A percentile compares a stretch with the other conserved stretches of the same genome.
Conservation (phyloP, 805 yeast genomes). For the Kuraishia hungarica region DNA sequence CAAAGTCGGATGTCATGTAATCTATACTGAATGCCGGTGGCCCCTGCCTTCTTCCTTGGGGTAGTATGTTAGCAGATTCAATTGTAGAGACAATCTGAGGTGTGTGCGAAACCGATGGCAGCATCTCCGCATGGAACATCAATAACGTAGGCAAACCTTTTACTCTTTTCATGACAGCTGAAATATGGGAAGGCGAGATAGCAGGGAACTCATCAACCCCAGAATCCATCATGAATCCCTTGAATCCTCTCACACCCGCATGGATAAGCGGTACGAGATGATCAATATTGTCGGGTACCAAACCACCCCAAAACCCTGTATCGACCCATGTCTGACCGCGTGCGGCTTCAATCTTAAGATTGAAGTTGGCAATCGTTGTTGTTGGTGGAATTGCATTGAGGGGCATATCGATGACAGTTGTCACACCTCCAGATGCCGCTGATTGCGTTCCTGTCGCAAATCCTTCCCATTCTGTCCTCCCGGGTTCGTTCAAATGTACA, state of each 20-base stretch:
- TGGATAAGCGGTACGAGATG: slow-evolving; percentile 68
- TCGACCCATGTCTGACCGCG: slow-evolving; percentile 83
- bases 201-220: slow-evolving; percentile 97
- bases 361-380: slow-evolving; percentile 70
- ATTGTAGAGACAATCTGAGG: slow-evolving; percentile 7
- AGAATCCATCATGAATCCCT: slow-evolving; percentile 85
- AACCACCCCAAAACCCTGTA: slow-evolving; percentile 95
- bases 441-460: slow-evolving; percentile 94
- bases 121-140: slow-evolving; percentile 94
- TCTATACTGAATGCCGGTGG: not conserved
- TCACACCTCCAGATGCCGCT: slow-evolving; percentile 94
- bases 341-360: slow-evolving; percentile 72
- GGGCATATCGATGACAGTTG: slow-evolving; percentile 95
- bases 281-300: slow-evolving; percentile 68
- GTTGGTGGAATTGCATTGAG: slow-evolving; percentile 94
- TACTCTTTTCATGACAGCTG: slow-evolving; percentile 55
- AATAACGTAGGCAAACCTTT: slow-evolving; percentile 59
- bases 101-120: slow-evolving; percentile 27
- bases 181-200: slow-evolving; percentile 56
- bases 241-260: slow-evolving; percentile 90
- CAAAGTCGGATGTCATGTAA: not conserved
- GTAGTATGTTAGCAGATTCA: not conserved
- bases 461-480: slow-evolving; percentile 98
- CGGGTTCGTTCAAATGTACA: slow-evolving; percentile 93
- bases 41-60: not conserved